These are phyloP conservation scores for Cercospora sp. DNA, from an alignment of 2,329 filamentous ascomycete genomes.

Conservation along the genomic window DNA sequence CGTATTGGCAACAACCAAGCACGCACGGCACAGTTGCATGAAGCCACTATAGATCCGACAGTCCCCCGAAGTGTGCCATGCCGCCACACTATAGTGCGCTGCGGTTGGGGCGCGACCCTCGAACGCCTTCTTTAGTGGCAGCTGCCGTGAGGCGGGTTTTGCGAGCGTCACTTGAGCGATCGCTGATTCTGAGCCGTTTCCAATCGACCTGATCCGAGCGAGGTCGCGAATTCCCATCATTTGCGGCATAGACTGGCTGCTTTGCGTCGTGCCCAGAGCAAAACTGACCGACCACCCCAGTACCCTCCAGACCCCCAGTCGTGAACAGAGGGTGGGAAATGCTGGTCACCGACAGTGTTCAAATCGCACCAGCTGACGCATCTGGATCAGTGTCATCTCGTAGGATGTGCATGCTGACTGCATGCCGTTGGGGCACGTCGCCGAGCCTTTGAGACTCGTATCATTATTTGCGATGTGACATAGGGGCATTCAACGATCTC, in stretches of 20 bases:
- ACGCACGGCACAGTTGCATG: neutral
- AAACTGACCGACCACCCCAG: neutral
- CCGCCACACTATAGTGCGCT: neutral
- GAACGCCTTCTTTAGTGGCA: neutral
- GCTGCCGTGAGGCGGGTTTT: neutral
- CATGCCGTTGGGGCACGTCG: neutral
- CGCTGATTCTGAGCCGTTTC: neutral
- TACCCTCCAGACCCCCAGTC: neutral
- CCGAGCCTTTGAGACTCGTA: neutral
- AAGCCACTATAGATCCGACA: neutral
- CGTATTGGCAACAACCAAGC: constrained; percentile 7
- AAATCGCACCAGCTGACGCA: neutral
- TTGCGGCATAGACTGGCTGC: neutral
- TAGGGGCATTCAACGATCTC: neutral
- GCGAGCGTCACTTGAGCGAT: neutral
- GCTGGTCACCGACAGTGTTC: neutral
- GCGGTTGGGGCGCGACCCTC: neutral
- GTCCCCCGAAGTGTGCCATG: constrained; percentile 1
- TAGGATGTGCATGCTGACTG: constrained; percentile 1
- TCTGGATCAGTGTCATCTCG: neutral
- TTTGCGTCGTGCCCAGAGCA: neutral
- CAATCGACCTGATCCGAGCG: neutral
- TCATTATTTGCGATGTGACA: neutral
- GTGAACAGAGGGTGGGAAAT: neutral
- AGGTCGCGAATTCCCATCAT: neutral